Evolutionary conservation across 768 basidiomycete species (phyloP).

Genomic region (Lactifluus volemus): DNA sequence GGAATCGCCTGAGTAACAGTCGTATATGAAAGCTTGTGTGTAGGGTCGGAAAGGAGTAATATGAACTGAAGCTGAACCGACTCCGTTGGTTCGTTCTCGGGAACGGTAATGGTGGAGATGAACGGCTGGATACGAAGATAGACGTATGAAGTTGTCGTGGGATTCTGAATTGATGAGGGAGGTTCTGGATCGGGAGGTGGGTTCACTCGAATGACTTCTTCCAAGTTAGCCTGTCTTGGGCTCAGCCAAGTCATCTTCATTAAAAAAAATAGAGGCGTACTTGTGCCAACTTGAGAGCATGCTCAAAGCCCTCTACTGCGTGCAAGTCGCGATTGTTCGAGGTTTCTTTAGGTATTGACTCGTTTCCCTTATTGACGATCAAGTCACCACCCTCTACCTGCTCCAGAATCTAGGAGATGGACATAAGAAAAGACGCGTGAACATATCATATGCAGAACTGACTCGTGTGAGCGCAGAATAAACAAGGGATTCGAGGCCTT

Average conservation of each 20-base stretch:
- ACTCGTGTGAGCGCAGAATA: conserved; percentile 82
- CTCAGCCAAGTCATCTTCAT: neutral
- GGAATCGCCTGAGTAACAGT: conserved; percentile 82
- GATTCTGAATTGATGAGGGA: conserved; percentile 36
- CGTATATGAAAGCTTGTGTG: conserved; percentile 65
- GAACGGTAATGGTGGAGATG: conserved; percentile 45
- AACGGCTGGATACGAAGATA: conserved; percentile 93
- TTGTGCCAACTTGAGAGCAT: conserved; percentile 79
- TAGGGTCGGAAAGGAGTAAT: conserved; percentile 63
- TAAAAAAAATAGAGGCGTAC: conserved; percentile 32
- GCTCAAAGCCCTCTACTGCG: conserved; percentile 74
- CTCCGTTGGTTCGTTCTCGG: conserved; percentile 23
- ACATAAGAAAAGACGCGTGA: neutral
- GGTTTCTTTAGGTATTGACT: conserved; percentile 57
- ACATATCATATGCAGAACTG: conserved; percentile 22
- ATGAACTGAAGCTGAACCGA: conserved; percentile 51
- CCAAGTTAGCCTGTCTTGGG: conserved; percentile 56
- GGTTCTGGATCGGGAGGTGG: conserved; percentile 28
- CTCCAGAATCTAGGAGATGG: conserved; percentile 61
- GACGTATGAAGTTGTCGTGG: conserved; percentile 80
- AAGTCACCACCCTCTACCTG: conserved; percentile 92
- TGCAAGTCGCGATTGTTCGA: conserved; percentile 61
- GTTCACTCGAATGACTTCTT: conserved; percentile 64
- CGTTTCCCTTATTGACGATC: conserved; percentile 75
- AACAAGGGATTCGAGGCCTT: conserved; percentile 89